A percentile compares a stretch with the other conserved stretches of the same genome.
These are phyloP conservation scores for Pyrenopolyporus hunteri DNA, from an alignment of 495 filamentous ascomycete species.

Conservation along the genomic window DNA sequence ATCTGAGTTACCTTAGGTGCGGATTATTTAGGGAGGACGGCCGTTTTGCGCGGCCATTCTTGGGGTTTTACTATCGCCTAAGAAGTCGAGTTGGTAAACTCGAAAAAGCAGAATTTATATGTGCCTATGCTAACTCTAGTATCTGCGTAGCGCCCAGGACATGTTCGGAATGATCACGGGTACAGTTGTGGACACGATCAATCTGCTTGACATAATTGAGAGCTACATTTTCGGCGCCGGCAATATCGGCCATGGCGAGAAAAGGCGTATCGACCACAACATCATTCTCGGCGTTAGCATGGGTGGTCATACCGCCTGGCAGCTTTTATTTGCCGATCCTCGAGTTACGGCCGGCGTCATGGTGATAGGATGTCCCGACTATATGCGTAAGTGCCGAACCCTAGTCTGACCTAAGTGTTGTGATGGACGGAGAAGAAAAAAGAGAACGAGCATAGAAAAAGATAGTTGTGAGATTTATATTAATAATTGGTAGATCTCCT, in stretches of 20 bases:
- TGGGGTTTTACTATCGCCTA: background rate
- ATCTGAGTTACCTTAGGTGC: no score
- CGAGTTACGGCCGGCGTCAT: constrained; percentile 76
- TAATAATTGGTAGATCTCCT: constrained; percentile 59
- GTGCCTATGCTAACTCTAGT: background rate
- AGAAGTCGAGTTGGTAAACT: no score
- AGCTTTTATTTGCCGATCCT: constrained; percentile 76
- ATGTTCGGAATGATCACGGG: constrained; percentile 55
- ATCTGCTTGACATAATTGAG: constrained; percentile 75
- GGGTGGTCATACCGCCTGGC: constrained; percentile 89
- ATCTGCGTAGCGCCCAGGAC: constrained; percentile 45
- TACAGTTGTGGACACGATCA: constrained; percentile 74
- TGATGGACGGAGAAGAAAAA: background rate
- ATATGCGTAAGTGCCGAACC: constrained; percentile 56
- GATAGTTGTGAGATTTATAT: background rate
- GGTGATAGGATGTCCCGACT: constrained; percentile 91
- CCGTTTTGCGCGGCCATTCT: no score
- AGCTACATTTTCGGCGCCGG: constrained; percentile 70
- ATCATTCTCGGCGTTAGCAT: constrained; percentile 82
- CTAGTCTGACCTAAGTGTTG: no score
- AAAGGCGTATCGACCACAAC: constrained; percentile 66
- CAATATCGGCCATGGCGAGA: constrained; percentile 33
- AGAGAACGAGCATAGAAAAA: background rate
- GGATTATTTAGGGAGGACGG: no score
- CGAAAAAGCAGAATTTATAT: constrained; percentile 47